These are phyloP conservation scores for Cladosporium phlei DNA, from an alignment of 2,329 filamentous ascomycete species.

Conservation along the genomic window DNA sequence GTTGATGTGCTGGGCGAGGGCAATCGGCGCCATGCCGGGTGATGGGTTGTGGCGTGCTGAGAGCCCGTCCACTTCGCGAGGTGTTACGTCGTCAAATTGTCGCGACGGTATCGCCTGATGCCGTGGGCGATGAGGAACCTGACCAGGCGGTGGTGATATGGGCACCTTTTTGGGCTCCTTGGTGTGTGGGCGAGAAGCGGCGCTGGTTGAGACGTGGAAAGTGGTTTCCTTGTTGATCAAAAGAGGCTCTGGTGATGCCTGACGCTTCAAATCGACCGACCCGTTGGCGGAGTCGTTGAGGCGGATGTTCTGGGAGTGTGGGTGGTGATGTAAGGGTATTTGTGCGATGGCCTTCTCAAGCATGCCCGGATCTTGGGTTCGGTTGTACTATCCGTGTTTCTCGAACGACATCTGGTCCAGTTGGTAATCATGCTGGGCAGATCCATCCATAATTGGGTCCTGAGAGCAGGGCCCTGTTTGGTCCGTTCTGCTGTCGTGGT, in stretches of 20 bases:
- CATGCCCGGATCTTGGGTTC: background rate
- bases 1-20: background rate
- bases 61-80: background rate
- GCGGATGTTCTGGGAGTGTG: constrained; percentile 5
- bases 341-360: constrained; percentile 9
- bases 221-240: constrained; percentile 10
- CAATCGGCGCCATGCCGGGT: background rate
- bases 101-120: background rate
- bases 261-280: too few relatives aligned
- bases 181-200: too few relatives aligned
- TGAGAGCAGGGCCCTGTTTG: too few relatives aligned
- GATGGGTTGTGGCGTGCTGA: background rate
- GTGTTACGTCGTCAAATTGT: background rate
- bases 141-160: background rate
- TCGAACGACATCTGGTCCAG: background rate
- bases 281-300: too few relatives aligned
- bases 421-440: background rate
- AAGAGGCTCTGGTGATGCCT: too few relatives aligned
- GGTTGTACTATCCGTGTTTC: background rate
- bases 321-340: constrained; percentile 2
- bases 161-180: background rate
- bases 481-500: too few relatives aligned
- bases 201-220: background rate
- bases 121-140: background rate
- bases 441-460: background rate